Evolutionary conservation across 768 basidiomycete genomes (phyloP).

Genomic region (Paxillus involutus): DNA sequence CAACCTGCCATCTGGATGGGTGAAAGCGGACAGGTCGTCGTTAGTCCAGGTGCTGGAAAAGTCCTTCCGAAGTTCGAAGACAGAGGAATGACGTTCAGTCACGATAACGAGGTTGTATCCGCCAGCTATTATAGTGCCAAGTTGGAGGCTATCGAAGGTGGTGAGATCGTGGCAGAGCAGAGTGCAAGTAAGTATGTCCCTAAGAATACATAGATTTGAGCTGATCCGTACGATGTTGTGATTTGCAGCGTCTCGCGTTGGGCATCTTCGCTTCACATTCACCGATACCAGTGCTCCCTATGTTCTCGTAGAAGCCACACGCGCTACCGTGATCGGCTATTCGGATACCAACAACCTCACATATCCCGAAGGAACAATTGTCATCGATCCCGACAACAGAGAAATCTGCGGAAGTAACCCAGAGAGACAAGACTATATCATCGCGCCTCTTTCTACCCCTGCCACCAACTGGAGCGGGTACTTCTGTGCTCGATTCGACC

Average conservation of each 20-base stretch:
- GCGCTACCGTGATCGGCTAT: slow-evolving; percentile 59
- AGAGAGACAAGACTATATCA: slow-evolving; percentile 72
- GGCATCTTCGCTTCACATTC: slow-evolving; percentile 74
- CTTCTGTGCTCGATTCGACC: slow-evolving; percentile 61
- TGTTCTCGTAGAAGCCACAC: slow-evolving; percentile 65
- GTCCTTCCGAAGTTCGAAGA: slow-evolving; percentile 57
- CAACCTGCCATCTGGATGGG: slow-evolving; percentile 93
- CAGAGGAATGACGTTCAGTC: slow-evolving; percentile 53
- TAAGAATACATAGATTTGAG: background rate
- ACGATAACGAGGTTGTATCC: slow-evolving; percentile 53
- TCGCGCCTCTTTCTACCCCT: slow-evolving; percentile 52
- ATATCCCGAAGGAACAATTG: slow-evolving; percentile 52
- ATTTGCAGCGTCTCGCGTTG: slow-evolving; percentile 65
- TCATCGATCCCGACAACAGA: slow-evolving; percentile 38
- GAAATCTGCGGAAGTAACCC: slow-evolving; percentile 66
- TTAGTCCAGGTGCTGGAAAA: slow-evolving; percentile 55
- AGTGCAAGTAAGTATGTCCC: slow-evolving; percentile 51
- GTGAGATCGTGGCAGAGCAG: slow-evolving; percentile 55
- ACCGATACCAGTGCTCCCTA: slow-evolving; percentile 45
- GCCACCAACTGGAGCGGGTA: slow-evolving; percentile 38
- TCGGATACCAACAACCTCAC: slow-evolving; percentile 47
- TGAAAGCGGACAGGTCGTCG: slow-evolving; percentile 62
- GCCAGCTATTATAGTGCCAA: slow-evolving; percentile 58
- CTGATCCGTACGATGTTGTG: slow-evolving; percentile 1
- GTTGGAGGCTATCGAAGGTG: slow-evolving; percentile 51